Evolutionary conservation across 371 early-diverging fungal species (phyloP).

Genomic region (Saksenaea vasiformis): DNA sequence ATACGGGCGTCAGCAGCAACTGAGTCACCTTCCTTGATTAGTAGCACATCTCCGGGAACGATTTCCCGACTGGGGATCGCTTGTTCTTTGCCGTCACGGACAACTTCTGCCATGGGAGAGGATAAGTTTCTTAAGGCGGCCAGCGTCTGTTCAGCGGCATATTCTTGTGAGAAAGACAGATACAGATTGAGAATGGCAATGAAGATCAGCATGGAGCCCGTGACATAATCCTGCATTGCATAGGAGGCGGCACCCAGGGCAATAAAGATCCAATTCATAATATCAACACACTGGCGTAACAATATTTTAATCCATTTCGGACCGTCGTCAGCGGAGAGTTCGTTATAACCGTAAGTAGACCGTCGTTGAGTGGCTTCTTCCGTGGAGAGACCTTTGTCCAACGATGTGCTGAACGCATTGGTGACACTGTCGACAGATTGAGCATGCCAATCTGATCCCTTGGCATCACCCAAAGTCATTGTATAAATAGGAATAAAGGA

Average conservation of each 20-base stretch:
- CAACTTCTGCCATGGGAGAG: conserved; percentile 75
- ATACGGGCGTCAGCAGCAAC: conserved; percentile 87
- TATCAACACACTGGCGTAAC: conserved; percentile 76
- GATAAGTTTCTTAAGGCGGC: conserved; percentile 81
- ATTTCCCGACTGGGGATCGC: conserved; percentile 66
- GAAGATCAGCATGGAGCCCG: conserved; percentile 66
- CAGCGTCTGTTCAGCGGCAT: conserved; percentile 84
- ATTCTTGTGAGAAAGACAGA: conserved; percentile 88
- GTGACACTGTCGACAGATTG: conserved; percentile 14
- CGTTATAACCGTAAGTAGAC: conserved; percentile 22
- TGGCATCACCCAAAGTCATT: neutral
- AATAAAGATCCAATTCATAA: conserved; percentile 78
- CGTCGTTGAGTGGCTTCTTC: conserved; percentile 18
- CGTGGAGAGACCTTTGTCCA: conserved; percentile 15
- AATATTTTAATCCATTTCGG: conserved; percentile 71
- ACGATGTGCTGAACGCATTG: conserved; percentile 11
- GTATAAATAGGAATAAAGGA: neutral
- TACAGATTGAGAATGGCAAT: conserved; percentile 78
- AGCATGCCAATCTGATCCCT: conserved; percentile 18
- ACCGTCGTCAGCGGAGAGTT: conserved; percentile 47
- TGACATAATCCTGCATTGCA: conserved; percentile 59
- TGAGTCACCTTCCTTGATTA: conserved; percentile 86
- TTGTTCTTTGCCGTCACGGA: conserved; percentile 74
- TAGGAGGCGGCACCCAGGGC: conserved; percentile 65
- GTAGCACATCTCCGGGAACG: conserved; percentile 88